A percentile compares a stretch with the other conserved stretches of the same genome.
Evolutionary conservation across 352 stramenopile genomes (phyloP).

Genomic region (Globisporangium mamillatum): DNA sequence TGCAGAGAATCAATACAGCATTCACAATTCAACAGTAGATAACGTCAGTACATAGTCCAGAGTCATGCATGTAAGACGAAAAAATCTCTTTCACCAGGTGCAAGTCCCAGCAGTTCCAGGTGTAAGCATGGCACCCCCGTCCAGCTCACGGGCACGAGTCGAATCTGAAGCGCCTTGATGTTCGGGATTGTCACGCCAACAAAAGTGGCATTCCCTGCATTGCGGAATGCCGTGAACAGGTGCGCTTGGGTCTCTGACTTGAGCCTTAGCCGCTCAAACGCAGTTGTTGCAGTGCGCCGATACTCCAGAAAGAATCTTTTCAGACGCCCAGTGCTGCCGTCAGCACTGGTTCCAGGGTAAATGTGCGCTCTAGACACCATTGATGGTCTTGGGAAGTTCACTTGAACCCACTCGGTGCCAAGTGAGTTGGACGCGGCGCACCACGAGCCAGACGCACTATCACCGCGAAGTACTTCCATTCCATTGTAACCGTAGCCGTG

Average conservation of each 20-base stretch:
- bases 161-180: slow-evolving; percentile 31
- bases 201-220: neutral
- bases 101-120: slow-evolving; percentile 45
- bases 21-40: neutral
- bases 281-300: neutral
- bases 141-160: slow-evolving; percentile 43
- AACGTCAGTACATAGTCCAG: neutral
- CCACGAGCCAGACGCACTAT: slow-evolving; percentile 28
- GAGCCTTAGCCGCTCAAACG: slow-evolving; percentile 3
- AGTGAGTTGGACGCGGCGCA: slow-evolving; percentile 24
- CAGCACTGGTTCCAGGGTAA: slow-evolving; percentile 22
- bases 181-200: slow-evolving; percentile 19
- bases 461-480: slow-evolving; percentile 28
- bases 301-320: slow-evolving; percentile 5
- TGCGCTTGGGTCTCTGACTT: neutral
- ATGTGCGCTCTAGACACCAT: slow-evolving; percentile 35
- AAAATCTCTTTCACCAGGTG: slow-evolving; percentile 17
- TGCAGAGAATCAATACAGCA: neutral
- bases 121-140: slow-evolving; percentile 31
- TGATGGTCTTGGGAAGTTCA: slow-evolving; percentile 38
- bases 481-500: slow-evolving; percentile 48
- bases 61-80: too few species aligned
- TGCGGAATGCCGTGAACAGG: slow-evolving; percentile 6
- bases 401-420: slow-evolving; percentile 38
- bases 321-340: slow-evolving; percentile 12